These are phyloP conservation scores for Sclerotinia subarctica DNA, from an alignment of 2,329 filamentous ascomycete genomes.

Conservation along the genomic window DNA sequence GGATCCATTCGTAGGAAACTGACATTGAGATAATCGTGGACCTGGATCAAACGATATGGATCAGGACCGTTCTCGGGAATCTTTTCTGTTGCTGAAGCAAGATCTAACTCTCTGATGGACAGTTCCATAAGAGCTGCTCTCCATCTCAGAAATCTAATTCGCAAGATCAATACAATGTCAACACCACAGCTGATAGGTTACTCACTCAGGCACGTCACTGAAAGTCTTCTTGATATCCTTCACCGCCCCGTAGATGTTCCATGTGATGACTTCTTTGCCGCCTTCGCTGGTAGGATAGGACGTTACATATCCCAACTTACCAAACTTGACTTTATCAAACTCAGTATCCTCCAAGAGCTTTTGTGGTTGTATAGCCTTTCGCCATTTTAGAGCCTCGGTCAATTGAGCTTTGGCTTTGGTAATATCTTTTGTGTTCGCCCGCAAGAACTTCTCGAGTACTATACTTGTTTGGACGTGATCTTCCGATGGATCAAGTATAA, in stretches of 20 bases:
- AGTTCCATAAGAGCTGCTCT: constrained; percentile 88
- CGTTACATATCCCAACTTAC: constrained; percentile 76
- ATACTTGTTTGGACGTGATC: constrained; percentile 72
- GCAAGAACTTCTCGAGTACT: constrained; percentile 88
- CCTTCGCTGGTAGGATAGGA: constrained; percentile 53
- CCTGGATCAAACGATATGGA: constrained; percentile 85
- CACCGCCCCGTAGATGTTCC: constrained; percentile 89
- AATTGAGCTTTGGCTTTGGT: constrained; percentile 75
- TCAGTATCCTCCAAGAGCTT: constrained; percentile 58
- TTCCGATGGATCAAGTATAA: constrained; percentile 52
- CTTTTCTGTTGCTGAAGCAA: constrained; percentile 63
- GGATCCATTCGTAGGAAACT: constrained; percentile 82
- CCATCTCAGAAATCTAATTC: constrained; percentile 77
- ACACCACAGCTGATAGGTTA: constrained; percentile 27
- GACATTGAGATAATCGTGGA: constrained; percentile 89
- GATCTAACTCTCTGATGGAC: constrained; percentile 69
- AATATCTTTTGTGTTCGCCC: constrained; percentile 78
- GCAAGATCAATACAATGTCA: constrained; percentile 4
- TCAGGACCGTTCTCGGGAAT: constrained; percentile 64
- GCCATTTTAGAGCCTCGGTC: constrained; percentile 75
- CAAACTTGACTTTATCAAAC: constrained; percentile 69
- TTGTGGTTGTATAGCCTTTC: constrained; percentile 70
- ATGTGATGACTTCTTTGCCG: constrained; percentile 69
- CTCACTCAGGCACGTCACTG: constrained; percentile 75
- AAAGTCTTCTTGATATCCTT: constrained; percentile 81